Percentiles rank a stretch among this genome's conserved stretches.
These are phyloP conservation scores for Sporothrix inflata DNA, from an alignment of 2,329 filamentous ascomycete species.

Conservation along the genomic window DNA sequence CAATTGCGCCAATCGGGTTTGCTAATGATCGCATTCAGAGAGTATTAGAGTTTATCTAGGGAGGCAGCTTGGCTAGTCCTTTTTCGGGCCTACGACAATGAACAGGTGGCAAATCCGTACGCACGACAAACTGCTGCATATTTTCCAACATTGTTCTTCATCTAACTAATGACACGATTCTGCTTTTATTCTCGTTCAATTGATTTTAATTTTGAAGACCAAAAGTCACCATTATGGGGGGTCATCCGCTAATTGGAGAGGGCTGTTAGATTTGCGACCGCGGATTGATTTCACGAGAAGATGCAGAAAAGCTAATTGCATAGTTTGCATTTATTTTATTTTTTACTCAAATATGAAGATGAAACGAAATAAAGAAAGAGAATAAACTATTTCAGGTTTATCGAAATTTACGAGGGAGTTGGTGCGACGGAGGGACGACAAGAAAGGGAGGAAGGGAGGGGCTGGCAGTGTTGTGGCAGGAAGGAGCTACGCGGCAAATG, in stretches of 20 bases:
- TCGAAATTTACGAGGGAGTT: too few relatives aligned
- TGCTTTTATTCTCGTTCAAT: background rate
- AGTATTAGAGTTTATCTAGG: background rate
- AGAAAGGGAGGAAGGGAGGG: too few relatives aligned
- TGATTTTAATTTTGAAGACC: background rate
- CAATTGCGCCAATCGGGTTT: conserved; percentile 23
- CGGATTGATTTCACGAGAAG: background rate
- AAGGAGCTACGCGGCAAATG: background rate
- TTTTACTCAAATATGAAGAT: background rate
- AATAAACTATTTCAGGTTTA: too few relatives aligned
- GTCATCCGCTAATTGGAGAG: background rate
- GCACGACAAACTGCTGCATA: too few relatives aligned
- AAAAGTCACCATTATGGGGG: too few relatives aligned
- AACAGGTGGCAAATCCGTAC: background rate
- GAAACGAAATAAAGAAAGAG: too few relatives aligned
- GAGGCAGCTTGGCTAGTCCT: background rate
- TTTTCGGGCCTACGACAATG: background rate
- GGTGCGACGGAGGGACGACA: too few relatives aligned
- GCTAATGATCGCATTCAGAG: background rate
- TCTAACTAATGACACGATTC: background rate
- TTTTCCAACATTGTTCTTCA: too few relatives aligned
- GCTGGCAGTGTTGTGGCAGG: too few relatives aligned
- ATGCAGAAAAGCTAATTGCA: background rate
- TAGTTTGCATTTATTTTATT: background rate
- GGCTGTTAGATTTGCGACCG: background rate